A percentile compares a stretch with the other conserved stretches of the same genome.
Evolutionary conservation across 1,139 yeast species (phyloP).

Genomic region (Yamadazyma dushanensis): DNA sequence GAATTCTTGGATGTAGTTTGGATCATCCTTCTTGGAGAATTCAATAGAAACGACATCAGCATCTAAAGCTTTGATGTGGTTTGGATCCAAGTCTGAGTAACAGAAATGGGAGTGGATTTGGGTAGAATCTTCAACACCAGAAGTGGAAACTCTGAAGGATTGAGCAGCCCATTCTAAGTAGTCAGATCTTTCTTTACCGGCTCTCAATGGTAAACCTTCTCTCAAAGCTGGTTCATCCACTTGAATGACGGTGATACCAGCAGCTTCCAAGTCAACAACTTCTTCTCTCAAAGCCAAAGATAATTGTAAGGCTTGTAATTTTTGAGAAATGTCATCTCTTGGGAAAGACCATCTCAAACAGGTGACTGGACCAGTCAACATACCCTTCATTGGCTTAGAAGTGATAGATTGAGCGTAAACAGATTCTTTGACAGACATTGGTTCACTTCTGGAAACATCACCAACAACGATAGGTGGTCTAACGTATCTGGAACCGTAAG

Average conservation of each 20-base stretch:
- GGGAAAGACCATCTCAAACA: constrained; percentile 99
- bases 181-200: constrained; percentile 93
- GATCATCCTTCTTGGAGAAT: constrained; percentile 99
- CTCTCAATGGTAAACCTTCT: constrained; percentile 99
- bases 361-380: constrained; percentile 99
- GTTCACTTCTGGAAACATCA: constrained; percentile 97
- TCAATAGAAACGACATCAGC: constrained; percentile 99
- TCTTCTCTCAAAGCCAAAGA: constrained; percentile 98
- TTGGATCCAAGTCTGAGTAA: constrained; percentile 99
- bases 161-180: constrained; percentile 99
- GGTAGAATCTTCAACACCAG: constrained; percentile 93
- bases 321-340: constrained; percentile 95
- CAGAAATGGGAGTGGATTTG: constrained; percentile 99
- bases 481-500: constrained; percentile 99
- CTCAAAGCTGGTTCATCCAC: constrained; percentile 99
- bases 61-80: constrained; percentile 98
- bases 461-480: constrained; percentile 99
- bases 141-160: constrained; percentile 99
- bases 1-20: constrained; percentile 96
- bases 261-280: constrained; percentile 96
- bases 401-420: constrained; percentile 98
- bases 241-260: constrained; percentile 97
- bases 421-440: constrained; percentile 99
- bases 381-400: constrained; percentile 97
- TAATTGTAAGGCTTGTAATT: constrained; percentile 94